Evolutionary conservation across 305 asterid genomes (phyloP), one percentile per base, ranked within the genome.

Genomic region (Striga hermonthica): DNA sequence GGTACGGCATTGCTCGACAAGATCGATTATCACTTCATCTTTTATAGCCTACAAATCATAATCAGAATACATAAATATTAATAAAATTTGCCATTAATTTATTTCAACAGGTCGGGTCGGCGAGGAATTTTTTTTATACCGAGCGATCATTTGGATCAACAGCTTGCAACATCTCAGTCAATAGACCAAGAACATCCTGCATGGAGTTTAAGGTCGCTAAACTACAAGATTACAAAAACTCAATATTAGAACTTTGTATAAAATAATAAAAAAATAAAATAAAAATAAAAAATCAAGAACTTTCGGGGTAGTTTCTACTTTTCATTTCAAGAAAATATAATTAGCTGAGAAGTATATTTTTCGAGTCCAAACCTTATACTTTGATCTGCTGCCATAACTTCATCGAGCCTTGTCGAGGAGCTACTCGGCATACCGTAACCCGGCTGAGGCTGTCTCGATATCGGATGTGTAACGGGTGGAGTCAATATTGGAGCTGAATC

Each of bases 371-470:
- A 90, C 98, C 98, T 87, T 68, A 94, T 70, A 72, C 43, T 85
- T 76, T 73, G 91, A 47, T 94, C 99, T 13, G 94, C 86, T 36
- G 97, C 91, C 99, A 94, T 91, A 47, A 93, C 98, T 77, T 91
- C 89, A 56, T 88, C 96, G 36, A 94, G 99, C 78, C 96, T 80
- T 4, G 85, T 80, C 35, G 97, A 79, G 67, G 99, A 91, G 74
- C 85, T 89, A 78, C 84, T 84, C 15, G 99, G 93, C 96, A 94
- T 94, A 72, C 98, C 99, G 74, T 86, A 84, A 72, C 95, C 85
- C 43, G 96, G 91, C 74, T 82, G 98, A 62, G 91, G 86, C 45
- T 65, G 78, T 72, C 86, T 80, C 11, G 80, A 22, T 59, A 74
- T 71, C 62, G 86, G 83, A 73, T 77, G 88, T 57, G 91, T 79